phyloP scores from a whole-genome alignment of 805 yeast species.

The Starmerella sirachaensis region DNA sequence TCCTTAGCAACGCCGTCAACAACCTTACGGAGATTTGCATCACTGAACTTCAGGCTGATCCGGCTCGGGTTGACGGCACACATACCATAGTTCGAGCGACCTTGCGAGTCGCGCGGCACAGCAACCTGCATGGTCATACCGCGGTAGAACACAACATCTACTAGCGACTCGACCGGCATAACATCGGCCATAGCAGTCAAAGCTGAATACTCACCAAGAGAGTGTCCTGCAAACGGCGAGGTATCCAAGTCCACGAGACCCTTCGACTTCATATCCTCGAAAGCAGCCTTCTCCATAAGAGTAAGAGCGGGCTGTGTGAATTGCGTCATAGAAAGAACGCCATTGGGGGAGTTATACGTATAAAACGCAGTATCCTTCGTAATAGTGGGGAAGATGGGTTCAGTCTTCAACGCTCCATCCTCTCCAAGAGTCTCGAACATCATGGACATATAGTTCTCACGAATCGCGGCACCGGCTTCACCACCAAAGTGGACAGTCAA shows the following conservation, averaged over 20 bases:
- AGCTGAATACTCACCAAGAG: conserved; percentile 98
- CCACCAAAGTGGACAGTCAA: conserved; percentile 96
- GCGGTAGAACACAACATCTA: conserved; percentile 96
- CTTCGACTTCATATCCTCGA: conserved; percentile 92
- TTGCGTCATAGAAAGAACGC: conserved; percentile 94
- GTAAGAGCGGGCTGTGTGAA: conserved; percentile 99
- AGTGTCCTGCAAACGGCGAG: conserved; percentile 96
- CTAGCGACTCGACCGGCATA: conserved; percentile 95
- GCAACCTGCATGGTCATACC: conserved; percentile 99
- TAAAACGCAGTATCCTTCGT: conserved; percentile 66
- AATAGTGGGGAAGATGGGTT: conserved; percentile 90
- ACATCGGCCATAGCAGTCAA: conserved; percentile 94
- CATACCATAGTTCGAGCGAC: conserved; percentile 99
- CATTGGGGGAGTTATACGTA: conserved; percentile 86
- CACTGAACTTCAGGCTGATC: conserved; percentile 75
- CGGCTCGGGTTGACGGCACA: conserved; percentile 96
- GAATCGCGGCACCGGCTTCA: conserved; percentile 86
- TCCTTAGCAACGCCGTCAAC: conserved; percentile 73
- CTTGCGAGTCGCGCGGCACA: conserved; percentile 89
- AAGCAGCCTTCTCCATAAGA: conserved; percentile 97
- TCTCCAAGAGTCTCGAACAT: conserved; percentile 89
- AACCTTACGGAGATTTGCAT: conserved; percentile 87
- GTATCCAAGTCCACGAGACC: conserved; percentile 82
- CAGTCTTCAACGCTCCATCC: conserved; percentile 72
- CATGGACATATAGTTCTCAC: conserved; percentile 92